Percentiles rank a stretch among this genome's conserved stretches.
Evolutionary conservation across 2,329 filamentous ascomycete species (phyloP).

Genomic region (Aspergillus ochraceoroseus): DNA sequence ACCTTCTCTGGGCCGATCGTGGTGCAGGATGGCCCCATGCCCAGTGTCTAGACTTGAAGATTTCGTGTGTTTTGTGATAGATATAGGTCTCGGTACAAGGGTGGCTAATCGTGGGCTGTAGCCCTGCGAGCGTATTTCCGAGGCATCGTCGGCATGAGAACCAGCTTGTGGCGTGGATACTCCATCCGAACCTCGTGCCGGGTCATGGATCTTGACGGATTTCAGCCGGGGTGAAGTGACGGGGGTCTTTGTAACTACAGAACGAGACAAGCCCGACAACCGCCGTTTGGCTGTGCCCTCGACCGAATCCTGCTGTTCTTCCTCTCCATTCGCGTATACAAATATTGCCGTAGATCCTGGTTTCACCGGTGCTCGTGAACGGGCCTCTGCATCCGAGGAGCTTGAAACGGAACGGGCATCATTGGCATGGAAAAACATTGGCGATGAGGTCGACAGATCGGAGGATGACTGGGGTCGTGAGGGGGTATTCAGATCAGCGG

Average conservation of each 20-base stretch:
- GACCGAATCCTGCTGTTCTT: constrained; percentile 26
- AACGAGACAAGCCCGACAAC: constrained; percentile 31
- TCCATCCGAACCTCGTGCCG: constrained; percentile 25
- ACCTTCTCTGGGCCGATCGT: constrained; percentile 17
- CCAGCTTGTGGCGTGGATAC: constrained; percentile 16
- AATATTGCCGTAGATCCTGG: constrained; percentile 31
- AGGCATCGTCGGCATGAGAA: constrained; percentile 23
- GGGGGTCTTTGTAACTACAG: constrained; percentile 22
- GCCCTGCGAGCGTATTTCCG: constrained; percentile 20
- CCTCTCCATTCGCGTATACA: constrained; percentile 37
- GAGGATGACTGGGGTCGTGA: constrained; percentile 35
- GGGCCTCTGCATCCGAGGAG: constrained; percentile 35
- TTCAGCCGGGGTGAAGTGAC: constrained; percentile 31
- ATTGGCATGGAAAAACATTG: constrained; percentile 90
- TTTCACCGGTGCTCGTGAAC: constrained; percentile 26
- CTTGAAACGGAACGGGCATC: constrained; percentile 56
- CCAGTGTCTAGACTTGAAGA: constrained; percentile 35
- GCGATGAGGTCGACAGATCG: constrained; percentile 34
- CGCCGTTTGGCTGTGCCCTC: constrained; percentile 22
- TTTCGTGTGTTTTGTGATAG: constrained; percentile 28
- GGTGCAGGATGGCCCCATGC: not conserved
- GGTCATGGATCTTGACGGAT: constrained; percentile 29
- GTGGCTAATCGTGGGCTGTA: constrained; percentile 22
- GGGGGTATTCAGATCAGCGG: constrained; percentile 33
- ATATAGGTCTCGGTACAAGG: constrained; percentile 16